Evolutionary conservation across 768 basidiomycete genomes (phyloP), one percentile per base, ranked within the genome.

Genomic region (Cystobasidium onofrii): DNA sequence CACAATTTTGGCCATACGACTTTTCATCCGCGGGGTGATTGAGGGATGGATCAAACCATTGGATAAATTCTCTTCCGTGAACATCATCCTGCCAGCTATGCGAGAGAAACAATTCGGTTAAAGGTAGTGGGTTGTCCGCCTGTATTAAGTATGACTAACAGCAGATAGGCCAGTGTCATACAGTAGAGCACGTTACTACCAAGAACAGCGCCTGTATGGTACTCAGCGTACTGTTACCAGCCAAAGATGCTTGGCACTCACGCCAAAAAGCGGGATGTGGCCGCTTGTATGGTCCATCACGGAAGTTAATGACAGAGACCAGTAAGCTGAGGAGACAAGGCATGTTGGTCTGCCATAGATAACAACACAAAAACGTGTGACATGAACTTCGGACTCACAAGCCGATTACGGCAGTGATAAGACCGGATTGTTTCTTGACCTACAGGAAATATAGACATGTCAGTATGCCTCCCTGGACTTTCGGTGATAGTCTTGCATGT

Each of bases 271-370:
- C 80, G 74, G 91, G 91, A 80, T 93, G 91, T 0, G 91, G 91
- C 43, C 91, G 87, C 79, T 92, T 85, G 81, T 90, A 93, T 34
- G 91, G 91, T 0, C 91, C 91, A 80, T 93, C 91, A 73, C 91
- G 88, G 78, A 92, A 92, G 78, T 93, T 91, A 63, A 93, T 84
- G 86, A 89, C 29, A 27, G 57, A 52, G 9, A 72, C 54, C 17
- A 72, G 57, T 20, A 72, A 39, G 60, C 66, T 69, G 46, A 23
- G 10, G 18, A 36, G n/a, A n/a, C n/a, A n/a, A n/a, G n/a, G n/a
- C n/a, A n/a, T n/a, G n/a, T n/a, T 64, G n/a, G 43, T 27, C 17
- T 27, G 9, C 9, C n/a, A n/a, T n/a, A n/a, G n/a, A n/a, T n/a
- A n/a, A n/a, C n/a, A n/a, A n/a, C n/a, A n/a, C n/a, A n/a, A n/a